Conservation (phyloP, 2,329 filamentous ascomycete genomes). For the Calonectria honghensis region DNA sequence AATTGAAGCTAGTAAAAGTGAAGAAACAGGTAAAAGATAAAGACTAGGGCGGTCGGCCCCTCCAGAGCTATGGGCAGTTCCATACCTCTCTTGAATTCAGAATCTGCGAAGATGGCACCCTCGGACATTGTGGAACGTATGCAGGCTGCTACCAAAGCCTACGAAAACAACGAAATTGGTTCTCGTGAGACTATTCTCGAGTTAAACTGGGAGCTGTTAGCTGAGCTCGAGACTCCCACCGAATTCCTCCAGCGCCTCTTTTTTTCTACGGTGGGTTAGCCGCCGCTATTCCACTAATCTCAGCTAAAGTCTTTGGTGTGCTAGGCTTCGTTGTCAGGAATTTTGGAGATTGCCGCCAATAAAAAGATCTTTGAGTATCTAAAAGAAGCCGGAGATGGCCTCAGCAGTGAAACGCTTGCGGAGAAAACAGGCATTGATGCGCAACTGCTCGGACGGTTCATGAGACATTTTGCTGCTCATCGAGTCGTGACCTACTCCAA, state of each 20-base stretch:
- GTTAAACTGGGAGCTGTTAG: background rate
- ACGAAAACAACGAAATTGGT: background rate
- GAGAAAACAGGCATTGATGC: conserved; percentile 1
- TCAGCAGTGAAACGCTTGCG: conserved; percentile 5
- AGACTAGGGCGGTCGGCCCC: background rate
- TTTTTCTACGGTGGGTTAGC: background rate
- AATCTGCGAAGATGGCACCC: background rate
- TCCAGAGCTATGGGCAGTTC: background rate
- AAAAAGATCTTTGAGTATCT: conserved; percentile 1
- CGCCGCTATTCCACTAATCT: background rate
- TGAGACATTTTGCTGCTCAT: conserved; percentile 12
- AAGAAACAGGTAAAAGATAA: background rate
- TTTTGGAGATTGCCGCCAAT: conserved; percentile 10
- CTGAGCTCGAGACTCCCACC: conserved; percentile 9
- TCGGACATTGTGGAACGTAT: conserved; percentile 16
- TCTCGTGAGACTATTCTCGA: conserved; percentile 10
- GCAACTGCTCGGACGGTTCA: conserved; percentile 1
- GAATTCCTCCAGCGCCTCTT: conserved; percentile 9
- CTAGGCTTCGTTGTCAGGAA: conserved; percentile 3
- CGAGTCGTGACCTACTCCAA: conserved; percentile 10
- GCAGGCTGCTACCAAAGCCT: background rate
- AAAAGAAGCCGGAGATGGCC: background rate
- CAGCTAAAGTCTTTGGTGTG: background rate
- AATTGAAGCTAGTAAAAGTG: no score
- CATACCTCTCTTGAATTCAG: background rate